Conservation (phyloP, 2,329 filamentous ascomycete genomes). For the Calonectria honghensis region DNA sequence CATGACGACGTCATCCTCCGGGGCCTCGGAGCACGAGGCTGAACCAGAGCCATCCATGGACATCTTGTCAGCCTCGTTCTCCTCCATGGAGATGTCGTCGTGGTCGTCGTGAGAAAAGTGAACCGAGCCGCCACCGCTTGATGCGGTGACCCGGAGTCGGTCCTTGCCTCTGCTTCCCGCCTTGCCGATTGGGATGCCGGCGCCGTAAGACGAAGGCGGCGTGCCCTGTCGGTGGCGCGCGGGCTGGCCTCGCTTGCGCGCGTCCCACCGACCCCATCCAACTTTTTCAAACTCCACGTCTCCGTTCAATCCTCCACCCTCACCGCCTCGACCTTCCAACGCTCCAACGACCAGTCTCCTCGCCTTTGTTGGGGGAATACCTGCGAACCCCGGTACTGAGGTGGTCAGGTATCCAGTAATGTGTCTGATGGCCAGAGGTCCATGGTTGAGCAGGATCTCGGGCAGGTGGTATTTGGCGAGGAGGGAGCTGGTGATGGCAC, state of each 20-base stretch:
- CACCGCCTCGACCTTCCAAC: conserved; percentile 84
- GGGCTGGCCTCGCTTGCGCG: conserved; percentile 81
- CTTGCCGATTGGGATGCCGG: conserved; percentile 75
- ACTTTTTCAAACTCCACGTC: conserved; percentile 95
- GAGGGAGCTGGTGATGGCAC: conserved; percentile 88
- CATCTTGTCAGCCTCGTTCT: conserved; percentile 96
- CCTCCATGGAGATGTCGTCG: conserved; percentile 80
- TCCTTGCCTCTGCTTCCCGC: conserved; percentile 65
- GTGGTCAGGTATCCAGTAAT: conserved; percentile 96
- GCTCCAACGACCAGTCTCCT: conserved; percentile 94
- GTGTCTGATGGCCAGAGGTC: conserved; percentile 94
- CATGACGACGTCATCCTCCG: conserved; percentile 79
- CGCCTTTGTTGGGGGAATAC: conserved; percentile 91
- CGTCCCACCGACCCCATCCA: conserved; percentile 97
- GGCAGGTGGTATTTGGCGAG: conserved; percentile 93
- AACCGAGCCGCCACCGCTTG: conserved; percentile 81
- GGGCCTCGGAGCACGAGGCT: conserved; percentile 85
- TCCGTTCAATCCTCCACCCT: conserved; percentile 77
- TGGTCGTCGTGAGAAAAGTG: conserved; percentile 85
- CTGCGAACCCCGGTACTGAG: conserved; percentile 92
- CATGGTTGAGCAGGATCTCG: conserved; percentile 91
- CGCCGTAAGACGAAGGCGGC: conserved; percentile 65
- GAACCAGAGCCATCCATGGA: conserved; percentile 83
- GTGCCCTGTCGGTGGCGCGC: conserved; percentile 66
- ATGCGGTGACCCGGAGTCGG: conserved; percentile 70